These are phyloP conservation scores for Schizothecium vesticola DNA, from an alignment of 495 filamentous ascomycete genomes.

Conservation along the genomic window DNA sequence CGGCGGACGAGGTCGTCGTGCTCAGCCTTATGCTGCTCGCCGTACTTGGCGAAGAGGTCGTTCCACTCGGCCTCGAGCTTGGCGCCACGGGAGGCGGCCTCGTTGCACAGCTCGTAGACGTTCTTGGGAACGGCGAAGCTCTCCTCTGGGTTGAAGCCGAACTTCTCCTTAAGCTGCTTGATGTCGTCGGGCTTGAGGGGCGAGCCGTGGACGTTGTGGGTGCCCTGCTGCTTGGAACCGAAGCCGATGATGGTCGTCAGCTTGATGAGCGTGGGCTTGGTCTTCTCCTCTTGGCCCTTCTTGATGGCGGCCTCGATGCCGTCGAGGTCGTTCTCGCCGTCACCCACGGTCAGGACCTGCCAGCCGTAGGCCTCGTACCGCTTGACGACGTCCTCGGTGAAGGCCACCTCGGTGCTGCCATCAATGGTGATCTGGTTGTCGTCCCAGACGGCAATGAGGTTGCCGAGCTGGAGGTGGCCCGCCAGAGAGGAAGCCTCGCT, in stretches of 20 bases:
- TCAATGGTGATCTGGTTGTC: constrained; percentile 96
- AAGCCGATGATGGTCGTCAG: constrained; percentile 97
- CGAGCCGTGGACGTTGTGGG: constrained; percentile 90
- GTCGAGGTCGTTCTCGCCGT: constrained; percentile 87
- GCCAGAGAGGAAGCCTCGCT: constrained; percentile 87
- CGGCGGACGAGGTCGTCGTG: constrained; percentile 77
- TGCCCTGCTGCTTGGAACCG: constrained; percentile 89
- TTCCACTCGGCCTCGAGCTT: constrained; percentile 95
- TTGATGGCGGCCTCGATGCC: constrained; percentile 85
- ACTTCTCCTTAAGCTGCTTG: constrained; percentile 83
- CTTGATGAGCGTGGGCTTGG: constrained; percentile 97
- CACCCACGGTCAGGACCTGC: constrained; percentile 80
- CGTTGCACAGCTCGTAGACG: constrained; percentile 86
- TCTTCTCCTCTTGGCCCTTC: constrained; percentile 75
- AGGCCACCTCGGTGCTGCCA: constrained; percentile 88
- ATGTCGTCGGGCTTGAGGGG: constrained; percentile 91
- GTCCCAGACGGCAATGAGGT: constrained; percentile 94
- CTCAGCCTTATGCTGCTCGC: constrained; percentile 65
- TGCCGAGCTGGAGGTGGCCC: constrained; percentile 94
- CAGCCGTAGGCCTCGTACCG: constrained; percentile 97
- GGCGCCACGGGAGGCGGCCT: constrained; percentile 76
- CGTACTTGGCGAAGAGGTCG: constrained; percentile 83
- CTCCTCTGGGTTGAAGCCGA: constrained; percentile 94
- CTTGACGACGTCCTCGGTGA: constrained; percentile 96
- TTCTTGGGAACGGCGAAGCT: constrained; percentile 89